These are phyloP conservation scores for Herpetospermum pedunculosum DNA, from an alignment of 306 rosid genomes.

Conservation along the genomic window DNA sequence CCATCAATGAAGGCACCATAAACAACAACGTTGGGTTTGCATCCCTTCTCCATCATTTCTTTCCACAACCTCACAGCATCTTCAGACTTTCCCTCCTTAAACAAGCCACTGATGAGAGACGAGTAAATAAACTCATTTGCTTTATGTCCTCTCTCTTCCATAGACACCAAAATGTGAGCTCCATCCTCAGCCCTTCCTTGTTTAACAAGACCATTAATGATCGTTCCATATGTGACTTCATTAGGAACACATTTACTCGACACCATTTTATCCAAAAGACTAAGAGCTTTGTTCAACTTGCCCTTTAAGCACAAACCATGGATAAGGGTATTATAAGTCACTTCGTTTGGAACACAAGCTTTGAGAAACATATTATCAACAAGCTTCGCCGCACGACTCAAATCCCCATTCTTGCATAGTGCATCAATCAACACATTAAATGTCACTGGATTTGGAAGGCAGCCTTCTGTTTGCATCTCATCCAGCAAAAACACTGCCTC, in stretches of 20 bases:
- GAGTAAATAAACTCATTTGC: conserved; percentile 70
- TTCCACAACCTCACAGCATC: conserved; percentile 69
- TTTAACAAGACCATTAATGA: conserved; percentile 75
- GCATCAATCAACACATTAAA: conserved; percentile 79
- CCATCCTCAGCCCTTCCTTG: conserved; percentile 62
- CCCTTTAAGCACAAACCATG: conserved; percentile 85
- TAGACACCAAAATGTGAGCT: conserved; percentile 33
- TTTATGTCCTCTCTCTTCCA: conserved; percentile 61
- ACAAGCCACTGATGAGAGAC: conserved; percentile 69
- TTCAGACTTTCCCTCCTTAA: conserved; percentile 62
- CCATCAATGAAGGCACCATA: conserved; percentile 74
- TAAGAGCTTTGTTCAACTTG: conserved; percentile 68
- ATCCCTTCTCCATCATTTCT: conserved; percentile 55
- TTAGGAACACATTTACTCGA: conserved; percentile 60
- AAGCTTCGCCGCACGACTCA: conserved; percentile 60
- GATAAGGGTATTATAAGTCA: conserved; percentile 64
- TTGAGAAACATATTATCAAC: conserved; percentile 88
- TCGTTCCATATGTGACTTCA: conserved; percentile 76
- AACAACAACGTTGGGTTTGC: conserved; percentile 49
- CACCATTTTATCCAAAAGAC: conserved; percentile 62
- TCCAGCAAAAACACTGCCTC: conserved; percentile 73
- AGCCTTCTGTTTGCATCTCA: conserved; percentile 88
- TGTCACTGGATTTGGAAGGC: conserved; percentile 40
- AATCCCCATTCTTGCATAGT: conserved; percentile 68
- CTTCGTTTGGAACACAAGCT: conserved; percentile 78